Base-by-base conservation (phyloP, 495 filamentous ascomycete genomes). In the Daldinia loculata region DNA sequence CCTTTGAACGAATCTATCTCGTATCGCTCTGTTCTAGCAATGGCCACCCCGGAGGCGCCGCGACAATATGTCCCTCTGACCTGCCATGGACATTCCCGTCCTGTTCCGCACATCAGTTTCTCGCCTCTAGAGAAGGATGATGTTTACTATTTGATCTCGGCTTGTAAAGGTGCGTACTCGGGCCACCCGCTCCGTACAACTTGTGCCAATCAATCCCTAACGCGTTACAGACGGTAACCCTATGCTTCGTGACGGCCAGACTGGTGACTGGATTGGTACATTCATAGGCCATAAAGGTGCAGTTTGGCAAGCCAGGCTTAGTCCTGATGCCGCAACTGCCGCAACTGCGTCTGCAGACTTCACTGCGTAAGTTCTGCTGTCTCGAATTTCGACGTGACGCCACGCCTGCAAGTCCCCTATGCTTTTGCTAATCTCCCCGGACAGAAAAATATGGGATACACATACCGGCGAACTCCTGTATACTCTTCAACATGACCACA, bases 211-310 rank as follows among this genome's bases (percentile, higher is more conserved):
- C 56, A 1, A 24, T 17, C 43, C 55, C 67, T 36, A 73, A 17
- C 27, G n/a, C 7, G 6, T 67, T 22, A 38, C 75, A 94, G 95
- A 99, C 81, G 93, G 93, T 74, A 98, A 98, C 78, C 95, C 95
- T 36, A 98, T 98, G 95, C 92, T 99, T 73, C 91, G 95, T 61
- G 92, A 99, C 84, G 95, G 95, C 59, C 88, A 97, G 60, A 98
- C 95, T 15, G 95, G 95, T 61, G 95, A 99, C 79, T 99, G 93
- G 95, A 98, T 99, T 69, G 95, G 95, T 38, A 99, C 96, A 39
- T 98, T 98, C 75, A 89, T 99, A 59, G 95, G 95, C 50, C 95
- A 99, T 82, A 98, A 99, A 83, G 95, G 95, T 66, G 95, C 95
- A 17, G 94, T 97, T 56, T 99, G 94, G 92, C 93, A 97, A 83